These are phyloP conservation scores for Ustilago tritici DNA, from an alignment of 1,284 basidiomycete species.

Conservation along the genomic window DNA sequence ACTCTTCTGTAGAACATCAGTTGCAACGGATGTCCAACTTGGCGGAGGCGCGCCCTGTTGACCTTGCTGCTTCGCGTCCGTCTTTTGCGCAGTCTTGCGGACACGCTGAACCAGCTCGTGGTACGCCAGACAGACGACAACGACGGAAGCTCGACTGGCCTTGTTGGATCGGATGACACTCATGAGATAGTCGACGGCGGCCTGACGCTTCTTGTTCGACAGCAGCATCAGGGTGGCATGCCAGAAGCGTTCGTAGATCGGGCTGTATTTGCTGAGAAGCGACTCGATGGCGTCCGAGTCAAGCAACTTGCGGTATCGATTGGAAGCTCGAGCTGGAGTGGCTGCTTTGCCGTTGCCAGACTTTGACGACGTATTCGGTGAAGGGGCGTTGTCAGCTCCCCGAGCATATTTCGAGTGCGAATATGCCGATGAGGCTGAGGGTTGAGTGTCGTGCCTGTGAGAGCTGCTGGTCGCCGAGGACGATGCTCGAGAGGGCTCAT, in stretches of 20 bases:
- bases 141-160: conserved; percentile 51
- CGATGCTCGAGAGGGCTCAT: conserved; percentile 8
- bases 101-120: conserved; percentile 51
- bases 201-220: conserved; percentile 41
- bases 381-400: background rate
- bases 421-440: background rate
- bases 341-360: conserved; percentile 17
- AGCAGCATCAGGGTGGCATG: conserved; percentile 46
- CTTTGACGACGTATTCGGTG: conserved; percentile 4
- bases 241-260: conserved; percentile 55
- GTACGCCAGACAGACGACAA: conserved; percentile 55
- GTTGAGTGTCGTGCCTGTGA: background rate
- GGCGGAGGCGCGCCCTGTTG: conserved; percentile 7
- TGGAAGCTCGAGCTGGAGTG: conserved; percentile 19
- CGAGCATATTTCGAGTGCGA: background rate
- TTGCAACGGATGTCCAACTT: conserved; percentile 31
- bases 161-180: conserved; percentile 38
- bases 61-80: conserved; percentile 7
- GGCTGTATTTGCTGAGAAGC: conserved; percentile 56
- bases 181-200: conserved; percentile 53
- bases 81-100: conserved; percentile 19
- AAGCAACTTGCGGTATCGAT: conserved; percentile 45
- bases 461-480: conserved; percentile 7
- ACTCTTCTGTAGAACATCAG: conserved; percentile 24
- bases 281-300: conserved; percentile 52